A percentile compares a stretch with the other conserved stretches of the same genome.
Conservation (phyloP, 2,329 filamentous ascomycete genomes). For the Aspergillus proliferans region DNA sequence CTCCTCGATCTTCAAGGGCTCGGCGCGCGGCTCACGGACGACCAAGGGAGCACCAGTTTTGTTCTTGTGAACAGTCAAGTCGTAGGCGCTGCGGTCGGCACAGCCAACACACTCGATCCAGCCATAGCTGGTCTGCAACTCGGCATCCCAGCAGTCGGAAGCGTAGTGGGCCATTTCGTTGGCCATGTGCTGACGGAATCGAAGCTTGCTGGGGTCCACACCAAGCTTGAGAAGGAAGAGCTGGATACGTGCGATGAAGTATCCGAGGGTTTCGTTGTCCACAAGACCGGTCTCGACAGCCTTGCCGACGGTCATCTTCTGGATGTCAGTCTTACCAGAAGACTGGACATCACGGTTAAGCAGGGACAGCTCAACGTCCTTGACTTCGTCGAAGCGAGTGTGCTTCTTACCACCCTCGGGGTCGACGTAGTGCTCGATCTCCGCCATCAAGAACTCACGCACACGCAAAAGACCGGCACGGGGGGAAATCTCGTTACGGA, state of each 20-base stretch:
- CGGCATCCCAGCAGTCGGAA: slow-evolving; percentile 95
- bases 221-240: slow-evolving; percentile 85
- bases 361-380: slow-evolving; percentile 74
- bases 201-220: slow-evolving; percentile 77
- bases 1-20: slow-evolving; percentile 75
- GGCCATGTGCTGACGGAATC: slow-evolving; percentile 95
- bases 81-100: slow-evolving; percentile 91
- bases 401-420: slow-evolving; percentile 94
- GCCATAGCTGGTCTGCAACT: slow-evolving; percentile 82
- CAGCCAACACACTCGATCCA: slow-evolving; percentile 99
- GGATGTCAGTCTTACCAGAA: slow-evolving; percentile 70
- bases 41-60: slow-evolving; percentile 82
- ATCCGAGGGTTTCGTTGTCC: slow-evolving; percentile 96
- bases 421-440: slow-evolving; percentile 98
- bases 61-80: slow-evolving; percentile 85
- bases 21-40: slow-evolving; percentile 73
- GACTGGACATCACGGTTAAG: slow-evolving; percentile 82
- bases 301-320: slow-evolving; percentile 71
- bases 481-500: slow-evolving; percentile 96
- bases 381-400: slow-evolving; percentile 75
- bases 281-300: slow-evolving; percentile 77
- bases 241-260: slow-evolving; percentile 92
- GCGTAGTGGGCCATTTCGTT: slow-evolving; percentile 93
- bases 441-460: slow-evolving; percentile 96
- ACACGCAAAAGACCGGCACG: slow-evolving; percentile 86